These are phyloP conservation scores for Salicornia ramosissima DNA, from an alignment of 148 eudicot species.

Conservation along the genomic window DNA sequence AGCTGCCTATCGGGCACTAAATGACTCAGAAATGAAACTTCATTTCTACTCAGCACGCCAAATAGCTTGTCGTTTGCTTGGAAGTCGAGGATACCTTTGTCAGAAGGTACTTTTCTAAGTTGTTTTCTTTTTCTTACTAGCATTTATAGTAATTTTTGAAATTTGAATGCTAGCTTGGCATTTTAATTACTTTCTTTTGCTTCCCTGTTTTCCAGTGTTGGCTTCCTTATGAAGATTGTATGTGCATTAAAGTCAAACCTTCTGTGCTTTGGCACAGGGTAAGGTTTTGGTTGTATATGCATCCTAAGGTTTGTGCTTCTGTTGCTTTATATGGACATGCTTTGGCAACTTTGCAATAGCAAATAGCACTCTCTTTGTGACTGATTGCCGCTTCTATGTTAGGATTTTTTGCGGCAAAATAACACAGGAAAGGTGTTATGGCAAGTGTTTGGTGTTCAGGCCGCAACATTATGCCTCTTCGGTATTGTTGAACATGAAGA, in stretches of 20 bases:
- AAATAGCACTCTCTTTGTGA: not conserved
- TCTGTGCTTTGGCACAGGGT: slow-evolving; percentile 60
- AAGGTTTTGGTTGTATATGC: slow-evolving; percentile 94
- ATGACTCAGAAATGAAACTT: slow-evolving; percentile 64
- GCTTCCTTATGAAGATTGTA: slow-evolving; percentile 87
- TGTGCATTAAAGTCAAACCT: slow-evolving; percentile 60
- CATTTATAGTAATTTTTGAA: not conserved
- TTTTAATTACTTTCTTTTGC: not conserved
- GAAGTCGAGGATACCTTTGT: slow-evolving; percentile 94
- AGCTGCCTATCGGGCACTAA: slow-evolving; percentile 61
- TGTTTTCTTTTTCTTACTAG: slow-evolving; percentile 2
- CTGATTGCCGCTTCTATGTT: slow-evolving; percentile 8
- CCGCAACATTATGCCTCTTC: slow-evolving; percentile 81
- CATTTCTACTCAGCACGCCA: slow-evolving; percentile 90
- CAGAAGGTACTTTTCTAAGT: slow-evolving; percentile 89
- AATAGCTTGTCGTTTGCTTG: slow-evolving; percentile 94
- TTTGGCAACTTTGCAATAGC: not conserved
- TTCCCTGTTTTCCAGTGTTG: slow-evolving; percentile 53
- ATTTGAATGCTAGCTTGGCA: not conserved
- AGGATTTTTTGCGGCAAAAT: slow-evolving; percentile 96
- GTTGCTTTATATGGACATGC: not conserved
- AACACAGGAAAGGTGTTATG: slow-evolving; percentile 95
- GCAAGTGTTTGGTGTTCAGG: slow-evolving; percentile 90
- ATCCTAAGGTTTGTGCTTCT: slow-evolving; percentile 70
- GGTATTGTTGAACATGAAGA: slow-evolving; percentile 90